These are phyloP conservation scores for Celoporthe dispersa DNA, from an alignment of 2,329 filamentous ascomycete species.

Conservation along the genomic window DNA sequence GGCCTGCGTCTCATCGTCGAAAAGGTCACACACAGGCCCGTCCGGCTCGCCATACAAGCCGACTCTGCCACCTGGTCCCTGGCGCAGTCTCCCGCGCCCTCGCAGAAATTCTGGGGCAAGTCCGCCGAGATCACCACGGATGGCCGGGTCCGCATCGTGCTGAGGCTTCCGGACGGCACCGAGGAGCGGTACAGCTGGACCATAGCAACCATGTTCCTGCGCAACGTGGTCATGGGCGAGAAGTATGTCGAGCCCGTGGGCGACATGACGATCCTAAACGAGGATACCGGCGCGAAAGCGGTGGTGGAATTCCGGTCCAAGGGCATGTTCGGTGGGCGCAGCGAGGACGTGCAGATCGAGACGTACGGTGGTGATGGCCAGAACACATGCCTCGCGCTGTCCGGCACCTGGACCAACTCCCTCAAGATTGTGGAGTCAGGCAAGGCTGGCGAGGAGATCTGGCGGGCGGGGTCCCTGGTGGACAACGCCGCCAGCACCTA, in stretches of 20 bases:
- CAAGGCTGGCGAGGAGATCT: constrained; percentile 69
- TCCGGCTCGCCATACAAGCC: constrained; percentile 91
- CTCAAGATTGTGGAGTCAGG: constrained; percentile 60
- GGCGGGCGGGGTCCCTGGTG: constrained; percentile 78
- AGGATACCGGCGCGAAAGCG: constrained; percentile 81
- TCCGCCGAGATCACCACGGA: constrained; percentile 93
- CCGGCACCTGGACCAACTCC: constrained; percentile 82
- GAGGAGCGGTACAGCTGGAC: constrained; percentile 90
- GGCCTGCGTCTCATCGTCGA: constrained; percentile 93
- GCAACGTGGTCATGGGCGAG: constrained; percentile 96
- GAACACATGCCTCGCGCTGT: constrained; percentile 68
- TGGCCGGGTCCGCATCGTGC: constrained; percentile 77
- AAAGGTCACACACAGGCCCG: constrained; percentile 91
- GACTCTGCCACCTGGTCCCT: constrained; percentile 86
- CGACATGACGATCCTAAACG: constrained; percentile 79
- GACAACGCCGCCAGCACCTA: constrained; percentile 80
- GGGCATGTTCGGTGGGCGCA: constrained; percentile 95
- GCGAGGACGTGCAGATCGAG: constrained; percentile 85
- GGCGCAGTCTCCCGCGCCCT: constrained; percentile 82
- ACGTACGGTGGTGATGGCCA: constrained; percentile 69
- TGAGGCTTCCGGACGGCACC: constrained; percentile 67
- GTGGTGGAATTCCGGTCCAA: constrained; percentile 91
- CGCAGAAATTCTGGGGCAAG: constrained; percentile 99
- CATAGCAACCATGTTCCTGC: constrained; percentile 84
- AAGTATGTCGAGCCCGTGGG: constrained; percentile 97